Evolutionary conservation across 2,329 filamentous ascomycete genomes (phyloP).

Genomic region (Fusarium anthophilum): DNA sequence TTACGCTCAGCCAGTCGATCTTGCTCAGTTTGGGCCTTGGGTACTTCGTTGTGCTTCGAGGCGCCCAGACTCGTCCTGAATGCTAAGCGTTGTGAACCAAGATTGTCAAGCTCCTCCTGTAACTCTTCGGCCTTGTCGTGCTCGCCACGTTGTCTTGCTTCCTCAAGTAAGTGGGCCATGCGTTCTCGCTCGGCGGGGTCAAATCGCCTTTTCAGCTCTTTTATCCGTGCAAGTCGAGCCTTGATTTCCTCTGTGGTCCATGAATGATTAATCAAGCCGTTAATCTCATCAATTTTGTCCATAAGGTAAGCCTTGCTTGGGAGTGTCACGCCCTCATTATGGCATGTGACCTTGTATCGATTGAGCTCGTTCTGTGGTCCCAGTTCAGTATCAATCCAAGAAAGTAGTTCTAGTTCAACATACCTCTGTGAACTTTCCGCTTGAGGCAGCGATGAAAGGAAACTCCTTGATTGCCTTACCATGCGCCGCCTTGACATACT

Average conservation of each 20-base stretch:
- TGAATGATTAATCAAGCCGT: slow-evolving; percentile 77
- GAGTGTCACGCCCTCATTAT: slow-evolving; percentile 75
- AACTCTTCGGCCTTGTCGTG: slow-evolving; percentile 63
- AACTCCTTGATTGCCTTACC: slow-evolving; percentile 86
- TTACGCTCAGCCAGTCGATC: slow-evolving; percentile 88
- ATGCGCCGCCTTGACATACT: slow-evolving; percentile 83
- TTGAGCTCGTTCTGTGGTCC: slow-evolving; percentile 75
- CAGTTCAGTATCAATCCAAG: slow-evolving; percentile 25
- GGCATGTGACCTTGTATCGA: slow-evolving; percentile 79
- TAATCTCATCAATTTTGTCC: slow-evolving; percentile 83
- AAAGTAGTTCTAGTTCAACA: slow-evolving; percentile 31
- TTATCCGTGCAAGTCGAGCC: slow-evolving; percentile 78
- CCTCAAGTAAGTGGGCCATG: slow-evolving; percentile 70
- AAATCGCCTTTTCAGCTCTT: slow-evolving; percentile 72
- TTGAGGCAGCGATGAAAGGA: slow-evolving; percentile 91
- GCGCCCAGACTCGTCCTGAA: slow-evolving; percentile 71
- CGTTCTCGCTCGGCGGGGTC: slow-evolving; percentile 74
- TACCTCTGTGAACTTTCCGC: slow-evolving; percentile 85
- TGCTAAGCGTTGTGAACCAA: slow-evolving; percentile 77
- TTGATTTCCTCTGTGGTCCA: slow-evolving; percentile 88
- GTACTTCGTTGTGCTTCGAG: slow-evolving; percentile 60
- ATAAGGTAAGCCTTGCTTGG: slow-evolving; percentile 77
- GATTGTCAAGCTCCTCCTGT: slow-evolving; percentile 68
- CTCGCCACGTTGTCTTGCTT: slow-evolving; percentile 72
- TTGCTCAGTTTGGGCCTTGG: slow-evolving; percentile 70